Conservation (phyloP, 2,329 filamentous ascomycete species). For the Aspergillus tubingensis region DNA sequence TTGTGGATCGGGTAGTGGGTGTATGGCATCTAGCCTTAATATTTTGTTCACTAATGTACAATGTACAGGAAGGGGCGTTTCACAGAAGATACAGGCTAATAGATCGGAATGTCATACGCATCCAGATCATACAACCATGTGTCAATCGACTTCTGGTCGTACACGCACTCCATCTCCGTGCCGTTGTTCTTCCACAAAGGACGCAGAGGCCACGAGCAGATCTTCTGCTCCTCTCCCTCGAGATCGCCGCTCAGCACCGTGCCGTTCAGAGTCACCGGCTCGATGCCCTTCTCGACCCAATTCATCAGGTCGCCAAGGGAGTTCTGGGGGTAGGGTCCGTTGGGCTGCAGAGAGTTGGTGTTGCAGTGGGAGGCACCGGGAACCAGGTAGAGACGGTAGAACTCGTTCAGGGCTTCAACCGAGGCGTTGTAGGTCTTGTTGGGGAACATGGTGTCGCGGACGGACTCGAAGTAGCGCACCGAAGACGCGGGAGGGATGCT, state of each 20-base stretch:
- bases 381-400: conserved; percentile 58
- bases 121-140: background rate
- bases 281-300: conserved; percentile 55
- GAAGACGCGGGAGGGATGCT: conserved; percentile 57
- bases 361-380: conserved; percentile 58
- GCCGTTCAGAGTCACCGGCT: conserved; percentile 48
- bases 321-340: conserved; percentile 47
- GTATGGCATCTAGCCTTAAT: too few relatives aligned
- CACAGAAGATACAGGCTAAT: background rate
- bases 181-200: conserved; percentile 17
- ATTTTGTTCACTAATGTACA: background rate
- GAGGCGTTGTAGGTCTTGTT: conserved; percentile 41
- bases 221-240: conserved; percentile 33
- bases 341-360: conserved; percentile 48
- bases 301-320: conserved; percentile 52
- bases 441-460: conserved; percentile 54
- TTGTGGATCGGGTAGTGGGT: too few relatives aligned
- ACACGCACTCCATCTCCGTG: background rate
- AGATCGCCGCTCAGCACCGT: conserved; percentile 36
- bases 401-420: conserved; percentile 50
- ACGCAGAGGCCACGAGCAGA: conserved; percentile 38
- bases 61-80: background rate
- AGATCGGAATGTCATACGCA: background rate
- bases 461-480: conserved; percentile 58
- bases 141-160: background rate